Percentiles rank a stretch among this genome's conserved stretches.
Conservation (phyloP, 768 basidiomycete genomes). For the Termitomyces bulborhizus region DNA sequence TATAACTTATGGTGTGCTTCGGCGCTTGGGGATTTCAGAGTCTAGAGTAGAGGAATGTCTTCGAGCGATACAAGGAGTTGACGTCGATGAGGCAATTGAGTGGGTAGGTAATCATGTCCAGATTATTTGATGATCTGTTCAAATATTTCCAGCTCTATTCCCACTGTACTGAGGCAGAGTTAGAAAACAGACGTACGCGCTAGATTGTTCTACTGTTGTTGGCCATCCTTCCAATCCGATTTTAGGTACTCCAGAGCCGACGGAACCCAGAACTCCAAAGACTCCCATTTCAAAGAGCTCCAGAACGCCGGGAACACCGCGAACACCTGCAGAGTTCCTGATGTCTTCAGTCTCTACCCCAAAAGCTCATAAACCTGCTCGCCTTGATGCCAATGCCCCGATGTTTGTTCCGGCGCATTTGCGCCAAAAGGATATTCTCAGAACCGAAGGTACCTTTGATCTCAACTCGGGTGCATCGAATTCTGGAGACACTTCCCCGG, state of each 20-base stretch:
- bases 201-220: background rate
- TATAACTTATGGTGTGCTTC: conserved; percentile 74
- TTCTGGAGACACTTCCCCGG: conserved; percentile 26
- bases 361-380: conserved; percentile 15
- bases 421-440: conserved; percentile 1
- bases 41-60: conserved; percentile 69
- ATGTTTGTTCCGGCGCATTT: conserved; percentile 28
- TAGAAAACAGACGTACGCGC: conserved; percentile 33
- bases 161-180: conserved; percentile 56
- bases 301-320: conserved; percentile 25
- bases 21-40: conserved; percentile 72
- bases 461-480: conserved; percentile 17
- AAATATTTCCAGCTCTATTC: conserved; percentile 47
- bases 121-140: background rate
- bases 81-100: conserved; percentile 84
- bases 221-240: background rate
- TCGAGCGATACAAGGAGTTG: conserved; percentile 51
- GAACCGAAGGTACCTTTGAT: conserved; percentile 12
- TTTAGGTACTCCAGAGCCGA: background rate
- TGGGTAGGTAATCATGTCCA: conserved; percentile 55
- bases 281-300: conserved; percentile 7
- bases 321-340: conserved; percentile 28
- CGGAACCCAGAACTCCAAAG: conserved; percentile 14
- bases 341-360: conserved; percentile 16
- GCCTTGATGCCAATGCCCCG: conserved; percentile 35